A percentile compares a stretch with the other conserved stretches of the same genome.
These are phyloP conservation scores for Perilla frutescens DNA, from an alignment of 257 asterid species.

Conservation along the genomic window DNA sequence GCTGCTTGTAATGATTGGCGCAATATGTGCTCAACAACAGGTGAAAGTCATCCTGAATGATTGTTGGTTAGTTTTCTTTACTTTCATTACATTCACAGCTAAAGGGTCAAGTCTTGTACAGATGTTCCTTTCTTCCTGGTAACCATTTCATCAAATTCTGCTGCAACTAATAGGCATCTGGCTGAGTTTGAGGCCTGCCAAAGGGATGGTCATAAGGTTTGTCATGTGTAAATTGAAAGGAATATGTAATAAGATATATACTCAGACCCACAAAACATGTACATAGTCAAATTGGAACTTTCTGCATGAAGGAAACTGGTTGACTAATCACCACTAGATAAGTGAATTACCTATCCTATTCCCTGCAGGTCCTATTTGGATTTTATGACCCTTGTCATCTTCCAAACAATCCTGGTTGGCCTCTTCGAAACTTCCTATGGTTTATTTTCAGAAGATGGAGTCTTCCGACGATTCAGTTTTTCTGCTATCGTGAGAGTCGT, in stretches of 20 bases:
- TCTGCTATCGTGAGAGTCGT: constrained; percentile 89
- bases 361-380: constrained; percentile 78
- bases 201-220: constrained; percentile 69
- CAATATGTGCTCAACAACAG: constrained; percentile 67
- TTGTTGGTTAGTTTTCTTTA: constrained; percentile 29
- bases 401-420: constrained; percentile 94
- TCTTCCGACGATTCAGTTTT: constrained; percentile 61
- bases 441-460: constrained; percentile 76
- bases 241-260: constrained; percentile 6
- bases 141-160: constrained; percentile 62
- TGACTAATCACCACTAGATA: constrained; percentile 20
- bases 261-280: constrained; percentile 1
- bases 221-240: constrained; percentile 25
- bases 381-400: constrained; percentile 92
- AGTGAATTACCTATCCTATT: constrained; percentile 22
- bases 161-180: constrained; percentile 61
- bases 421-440: constrained; percentile 81
- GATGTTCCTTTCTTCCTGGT: constrained; percentile 88
- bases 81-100: constrained; percentile 21
- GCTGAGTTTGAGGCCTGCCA: constrained; percentile 73
- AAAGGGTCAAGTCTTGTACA: constrained; percentile 43
- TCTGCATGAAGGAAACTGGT: constrained; percentile 4
- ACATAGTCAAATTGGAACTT: background rate
- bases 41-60: constrained; percentile 44
- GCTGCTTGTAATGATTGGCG: constrained; percentile 92